Evolutionary conservation across 805 yeast genomes (phyloP).

Genomic region (Zygosaccharomyces rouxii): DNA sequence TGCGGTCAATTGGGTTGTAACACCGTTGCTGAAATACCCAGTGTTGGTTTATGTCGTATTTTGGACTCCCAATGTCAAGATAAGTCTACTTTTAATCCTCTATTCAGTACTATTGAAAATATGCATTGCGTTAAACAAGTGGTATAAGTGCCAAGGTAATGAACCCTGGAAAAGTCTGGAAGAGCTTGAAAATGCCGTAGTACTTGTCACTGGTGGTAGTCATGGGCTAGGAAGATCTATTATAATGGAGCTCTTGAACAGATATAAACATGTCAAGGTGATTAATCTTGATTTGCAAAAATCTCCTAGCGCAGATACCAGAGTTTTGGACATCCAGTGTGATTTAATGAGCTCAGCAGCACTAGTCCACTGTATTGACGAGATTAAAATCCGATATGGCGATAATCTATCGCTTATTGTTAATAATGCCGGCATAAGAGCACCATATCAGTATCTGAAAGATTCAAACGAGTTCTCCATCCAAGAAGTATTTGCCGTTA

Average conservation of each 20-base stretch:
- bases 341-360: conserved; percentile 55
- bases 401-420: conserved; percentile 54
- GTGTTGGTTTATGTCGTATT: conserved; percentile 12
- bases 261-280: conserved; percentile 23
- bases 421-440: conserved; percentile 79
- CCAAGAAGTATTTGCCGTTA: conserved; percentile 54
- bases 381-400: conserved; percentile 46
- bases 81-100: neutral
- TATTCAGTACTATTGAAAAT: conserved; percentile 13
- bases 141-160: conserved; percentile 9
- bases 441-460: conserved; percentile 45
- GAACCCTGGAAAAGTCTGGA: conserved; percentile 9
- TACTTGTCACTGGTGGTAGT: conserved; percentile 39
- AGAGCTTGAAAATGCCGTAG: conserved; percentile 11
- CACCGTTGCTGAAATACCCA: conserved; percentile 24
- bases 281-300: conserved; percentile 26
- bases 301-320: conserved; percentile 6
- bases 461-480: conserved; percentile 52
- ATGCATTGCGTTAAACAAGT: conserved; percentile 7
- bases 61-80: neutral
- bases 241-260: conserved; percentile 17
- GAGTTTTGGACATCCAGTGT: conserved; percentile 51
- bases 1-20: conserved; percentile 13
- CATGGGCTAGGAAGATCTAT: conserved; percentile 36
- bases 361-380: conserved; percentile 39